Conservation (phyloP, 2,329 filamentous ascomycete species). For the Trichophyton equinum region DNA sequence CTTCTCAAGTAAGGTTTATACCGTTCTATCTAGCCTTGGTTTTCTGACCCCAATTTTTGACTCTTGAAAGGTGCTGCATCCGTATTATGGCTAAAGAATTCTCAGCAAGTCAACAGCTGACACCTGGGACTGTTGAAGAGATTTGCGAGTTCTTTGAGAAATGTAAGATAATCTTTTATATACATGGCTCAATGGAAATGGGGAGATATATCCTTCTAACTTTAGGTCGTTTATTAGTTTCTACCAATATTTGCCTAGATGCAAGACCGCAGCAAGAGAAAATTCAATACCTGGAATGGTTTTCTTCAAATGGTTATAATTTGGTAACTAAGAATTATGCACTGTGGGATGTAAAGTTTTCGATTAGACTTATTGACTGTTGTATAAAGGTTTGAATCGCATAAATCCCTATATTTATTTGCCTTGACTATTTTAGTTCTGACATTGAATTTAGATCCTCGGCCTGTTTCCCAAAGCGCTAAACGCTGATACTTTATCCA, state of each 20-base stretch:
- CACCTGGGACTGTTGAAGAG: constrained; percentile 29
- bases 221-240: neutral
- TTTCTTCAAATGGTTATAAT: constrained; percentile 72
- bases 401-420: neutral
- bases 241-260: constrained; percentile 41
- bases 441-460: constrained; percentile 26
- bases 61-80: neutral
- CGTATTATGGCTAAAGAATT: neutral
- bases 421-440: neutral
- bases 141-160: constrained; percentile 45
- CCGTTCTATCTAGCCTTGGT: neutral
- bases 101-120: neutral
- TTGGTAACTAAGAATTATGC: constrained; percentile 52
- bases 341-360: constrained; percentile 42
- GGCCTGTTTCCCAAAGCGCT: constrained; percentile 23
- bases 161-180: constrained; percentile 25
- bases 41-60: neutral
- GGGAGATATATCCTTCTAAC: neutral
- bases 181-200: neutral
- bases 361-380: constrained; percentile 42
- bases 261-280: neutral
- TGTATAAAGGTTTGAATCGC: constrained; percentile 30
- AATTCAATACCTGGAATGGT: constrained; percentile 63
- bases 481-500: constrained; percentile 22
- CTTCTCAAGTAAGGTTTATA: neutral